These are phyloP conservation scores for Cyamopsis tetragonoloba DNA, from an alignment of 306 rosid genomes.

Conservation along the genomic window DNA sequence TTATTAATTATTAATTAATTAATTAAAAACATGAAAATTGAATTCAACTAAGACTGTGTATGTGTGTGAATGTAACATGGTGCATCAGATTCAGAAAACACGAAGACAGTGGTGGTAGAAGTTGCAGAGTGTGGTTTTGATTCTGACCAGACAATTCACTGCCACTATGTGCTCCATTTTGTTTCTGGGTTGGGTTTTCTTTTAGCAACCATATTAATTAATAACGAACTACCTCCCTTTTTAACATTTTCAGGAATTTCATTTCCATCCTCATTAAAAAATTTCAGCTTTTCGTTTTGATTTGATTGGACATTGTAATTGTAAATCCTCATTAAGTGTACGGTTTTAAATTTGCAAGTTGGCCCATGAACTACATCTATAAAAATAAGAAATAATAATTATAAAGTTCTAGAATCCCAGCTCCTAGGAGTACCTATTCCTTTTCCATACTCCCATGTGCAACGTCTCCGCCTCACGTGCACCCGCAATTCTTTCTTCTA, in stretches of 20 bases:
- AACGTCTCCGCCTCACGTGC: constrained; percentile 18
- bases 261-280: not conserved
- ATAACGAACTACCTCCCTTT: not conserved
- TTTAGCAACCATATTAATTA: not conserved
- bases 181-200: not conserved
- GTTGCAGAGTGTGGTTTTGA: not conserved
- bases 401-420: too few species aligned
- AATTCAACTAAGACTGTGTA: too few species aligned
- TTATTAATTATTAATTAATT: too few species aligned
- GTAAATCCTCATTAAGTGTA: too few species aligned
- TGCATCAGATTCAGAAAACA: too few species aligned
- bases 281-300: constrained; percentile 28
- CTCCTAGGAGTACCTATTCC: constrained; percentile 26
- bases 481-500: not conserved
- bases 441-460: constrained; percentile 31
- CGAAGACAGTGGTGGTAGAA: too few species aligned
- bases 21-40: too few species aligned
- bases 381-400: too few species aligned
- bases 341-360: too few species aligned
- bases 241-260: not conserved
- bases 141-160: constrained; percentile 19
- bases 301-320: constrained; percentile 38
- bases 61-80: too few species aligned
- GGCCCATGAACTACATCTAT: too few species aligned
- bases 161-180: constrained; percentile 9